Percentiles rank a stretch among this genome's conserved stretches.
Conservation (phyloP, 164 flowering plant species). For the Stephania cephalantha region DNA sequence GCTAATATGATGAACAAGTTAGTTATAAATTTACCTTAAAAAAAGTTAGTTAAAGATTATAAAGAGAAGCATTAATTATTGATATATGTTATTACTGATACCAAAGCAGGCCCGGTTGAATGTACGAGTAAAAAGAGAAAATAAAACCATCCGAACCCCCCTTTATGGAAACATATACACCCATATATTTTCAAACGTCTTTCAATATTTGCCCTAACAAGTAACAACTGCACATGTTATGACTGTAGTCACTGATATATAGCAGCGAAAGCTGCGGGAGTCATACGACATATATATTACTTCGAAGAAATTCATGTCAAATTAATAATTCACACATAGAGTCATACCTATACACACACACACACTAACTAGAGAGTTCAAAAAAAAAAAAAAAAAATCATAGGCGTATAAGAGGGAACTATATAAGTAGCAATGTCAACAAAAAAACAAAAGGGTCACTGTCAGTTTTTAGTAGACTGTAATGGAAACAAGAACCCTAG, state of each 20-base stretch:
- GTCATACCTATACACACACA: too few species aligned
- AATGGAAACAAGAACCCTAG: not conserved
- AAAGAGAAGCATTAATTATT: not conserved
- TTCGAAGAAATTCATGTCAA: too few species aligned
- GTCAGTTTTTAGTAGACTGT: not conserved
- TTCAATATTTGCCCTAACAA: not conserved
- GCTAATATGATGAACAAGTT: too few species aligned
- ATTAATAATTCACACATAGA: too few species aligned
- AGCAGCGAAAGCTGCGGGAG: not conserved
- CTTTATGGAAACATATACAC: not conserved
- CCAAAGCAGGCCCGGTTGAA: not conserved
- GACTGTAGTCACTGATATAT: not conserved
- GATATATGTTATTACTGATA: not conserved
- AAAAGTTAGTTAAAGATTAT: too few species aligned
- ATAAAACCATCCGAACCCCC: not conserved
- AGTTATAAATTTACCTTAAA: too few species aligned
- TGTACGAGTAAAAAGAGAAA: not conserved
- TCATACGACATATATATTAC: too few species aligned
- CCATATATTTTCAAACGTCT: not conserved
- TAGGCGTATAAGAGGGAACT: too few species aligned
- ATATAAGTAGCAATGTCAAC: not conserved
- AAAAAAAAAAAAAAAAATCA: too few species aligned
- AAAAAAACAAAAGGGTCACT: not conserved
- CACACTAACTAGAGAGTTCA: too few species aligned
- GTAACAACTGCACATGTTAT: not conserved